phyloP scores from a whole-genome alignment of 495 filamentous ascomycete species.

The Cladorrhinum samala region DNA sequence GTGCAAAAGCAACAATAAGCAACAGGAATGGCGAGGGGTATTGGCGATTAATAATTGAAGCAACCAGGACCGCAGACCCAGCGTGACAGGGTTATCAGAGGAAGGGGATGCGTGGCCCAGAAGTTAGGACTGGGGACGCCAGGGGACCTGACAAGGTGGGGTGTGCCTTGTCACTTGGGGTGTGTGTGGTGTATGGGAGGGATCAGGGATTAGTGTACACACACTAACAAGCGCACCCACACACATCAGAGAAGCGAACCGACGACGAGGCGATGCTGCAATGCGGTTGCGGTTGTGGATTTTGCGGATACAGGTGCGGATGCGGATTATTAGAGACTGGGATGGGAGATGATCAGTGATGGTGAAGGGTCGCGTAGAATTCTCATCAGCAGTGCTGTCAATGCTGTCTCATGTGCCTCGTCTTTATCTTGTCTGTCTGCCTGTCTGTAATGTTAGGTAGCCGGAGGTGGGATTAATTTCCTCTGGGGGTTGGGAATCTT shows the following conservation, averaged over 20 bases:
- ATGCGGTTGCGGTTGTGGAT: background rate
- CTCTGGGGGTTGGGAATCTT: background rate
- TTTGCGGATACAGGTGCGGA: background rate
- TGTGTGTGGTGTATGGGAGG: background rate
- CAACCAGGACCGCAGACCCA: background rate
- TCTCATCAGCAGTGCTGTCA: no score
- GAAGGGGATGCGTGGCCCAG: background rate
- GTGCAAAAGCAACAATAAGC: background rate
- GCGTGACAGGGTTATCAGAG: background rate
- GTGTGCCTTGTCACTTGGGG: background rate
- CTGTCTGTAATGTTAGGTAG: no score
- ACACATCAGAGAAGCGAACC: background rate
- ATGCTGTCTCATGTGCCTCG: no score
- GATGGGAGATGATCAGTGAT: no score
- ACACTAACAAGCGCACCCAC: background rate
- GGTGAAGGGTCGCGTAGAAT: no score
- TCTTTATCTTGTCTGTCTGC: no score
- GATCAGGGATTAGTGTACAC: background rate
- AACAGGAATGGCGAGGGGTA: background rate
- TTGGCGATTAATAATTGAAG: slow-evolving; percentile 3
- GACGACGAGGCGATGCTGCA: background rate
- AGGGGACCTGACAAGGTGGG: background rate
- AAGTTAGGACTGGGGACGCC: background rate
- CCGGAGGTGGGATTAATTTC: no score
- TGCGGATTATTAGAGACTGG: no score